Evolutionary conservation across 1,284 basidiomycete genomes (phyloP).

Genomic region (Rhodotorula glutinis): DNA sequence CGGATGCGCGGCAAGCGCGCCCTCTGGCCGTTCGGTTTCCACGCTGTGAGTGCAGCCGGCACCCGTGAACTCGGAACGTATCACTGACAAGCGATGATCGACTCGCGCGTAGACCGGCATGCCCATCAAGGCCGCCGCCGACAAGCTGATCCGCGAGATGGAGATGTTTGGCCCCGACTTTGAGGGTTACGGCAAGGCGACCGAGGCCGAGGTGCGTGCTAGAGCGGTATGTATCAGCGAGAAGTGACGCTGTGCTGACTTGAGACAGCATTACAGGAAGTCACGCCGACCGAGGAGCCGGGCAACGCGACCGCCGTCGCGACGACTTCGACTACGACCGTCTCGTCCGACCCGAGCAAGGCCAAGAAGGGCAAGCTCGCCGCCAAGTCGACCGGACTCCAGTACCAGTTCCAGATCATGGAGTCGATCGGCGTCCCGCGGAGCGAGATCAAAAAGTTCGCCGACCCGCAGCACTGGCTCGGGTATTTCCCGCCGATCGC

Average conservation of each 20-base stretch:
- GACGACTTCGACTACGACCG: constrained; percentile 52
- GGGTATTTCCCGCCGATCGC: constrained; percentile 96
- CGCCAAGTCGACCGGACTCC: constrained; percentile 88
- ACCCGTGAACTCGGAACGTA: neutral
- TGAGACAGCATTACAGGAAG: constrained; percentile 1
- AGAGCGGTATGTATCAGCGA: too few species aligned
- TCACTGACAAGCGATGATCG: neutral
- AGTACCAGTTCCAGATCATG: constrained; percentile 99
- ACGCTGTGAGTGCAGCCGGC: constrained; percentile 55
- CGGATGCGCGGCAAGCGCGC: constrained; percentile 92
- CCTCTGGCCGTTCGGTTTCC: constrained; percentile 92
- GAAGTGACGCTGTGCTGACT: neutral
- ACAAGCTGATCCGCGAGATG: constrained; percentile 97
- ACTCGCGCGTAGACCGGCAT: constrained; percentile 28
- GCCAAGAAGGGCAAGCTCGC: constrained; percentile 94
- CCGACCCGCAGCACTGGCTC: constrained; percentile 89
- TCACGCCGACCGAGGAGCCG: constrained; percentile 21
- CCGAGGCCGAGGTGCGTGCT: constrained; percentile 19
- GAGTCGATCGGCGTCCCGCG: constrained; percentile 83
- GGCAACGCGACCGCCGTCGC: constrained; percentile 29
- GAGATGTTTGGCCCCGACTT: constrained; percentile 93
- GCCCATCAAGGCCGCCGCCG: constrained; percentile 70
- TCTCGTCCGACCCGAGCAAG: constrained; percentile 55
- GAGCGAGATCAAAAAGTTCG: constrained; percentile 90
- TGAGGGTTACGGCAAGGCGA: constrained; percentile 49